These are phyloP conservation scores for Platanthera guangdongensis DNA, from an alignment of 106 monocot species.

Conservation along the genomic window DNA sequence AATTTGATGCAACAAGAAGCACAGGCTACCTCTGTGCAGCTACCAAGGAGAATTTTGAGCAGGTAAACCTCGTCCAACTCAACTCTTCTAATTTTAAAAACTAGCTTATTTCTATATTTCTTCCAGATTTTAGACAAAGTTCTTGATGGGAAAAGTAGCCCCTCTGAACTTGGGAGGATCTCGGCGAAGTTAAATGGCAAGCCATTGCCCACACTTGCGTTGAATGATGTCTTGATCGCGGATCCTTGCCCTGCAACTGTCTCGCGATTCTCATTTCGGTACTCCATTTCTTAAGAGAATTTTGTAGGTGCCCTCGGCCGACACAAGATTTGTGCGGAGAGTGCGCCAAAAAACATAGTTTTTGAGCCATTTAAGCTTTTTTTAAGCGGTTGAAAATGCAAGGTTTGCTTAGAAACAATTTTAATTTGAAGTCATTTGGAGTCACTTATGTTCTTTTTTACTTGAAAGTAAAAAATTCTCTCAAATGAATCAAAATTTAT, in stretches of 20 bases:
- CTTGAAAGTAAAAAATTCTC: no score
- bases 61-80: conserved; percentile 22
- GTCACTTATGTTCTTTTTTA: no score
- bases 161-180: conserved; percentile 72
- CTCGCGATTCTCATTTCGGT: conserved; percentile 96
- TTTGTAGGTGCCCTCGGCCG: no score
- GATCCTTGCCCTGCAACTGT: conserved; percentile 91
- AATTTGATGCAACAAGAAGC: conserved; percentile 90
- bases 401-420: no score
- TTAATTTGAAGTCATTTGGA: no score
- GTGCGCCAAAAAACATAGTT: no score
- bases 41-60: conserved; percentile 66
- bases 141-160: conserved; percentile 38
- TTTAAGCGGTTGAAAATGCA: no score
- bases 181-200: conserved; percentile 51
- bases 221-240: conserved; percentile 76
- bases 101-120: neutral
- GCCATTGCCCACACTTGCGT: conserved; percentile 37
- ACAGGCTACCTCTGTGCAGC: conserved; percentile 95
- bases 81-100: neutral
- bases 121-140: conserved; percentile 73
- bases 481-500: no score
- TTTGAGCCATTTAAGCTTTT: no score
- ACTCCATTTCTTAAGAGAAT: neutral
- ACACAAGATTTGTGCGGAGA: no score